Conservation (phyloP, 2,329 filamentous ascomycete species). For the Didymella pinodella region DNA sequence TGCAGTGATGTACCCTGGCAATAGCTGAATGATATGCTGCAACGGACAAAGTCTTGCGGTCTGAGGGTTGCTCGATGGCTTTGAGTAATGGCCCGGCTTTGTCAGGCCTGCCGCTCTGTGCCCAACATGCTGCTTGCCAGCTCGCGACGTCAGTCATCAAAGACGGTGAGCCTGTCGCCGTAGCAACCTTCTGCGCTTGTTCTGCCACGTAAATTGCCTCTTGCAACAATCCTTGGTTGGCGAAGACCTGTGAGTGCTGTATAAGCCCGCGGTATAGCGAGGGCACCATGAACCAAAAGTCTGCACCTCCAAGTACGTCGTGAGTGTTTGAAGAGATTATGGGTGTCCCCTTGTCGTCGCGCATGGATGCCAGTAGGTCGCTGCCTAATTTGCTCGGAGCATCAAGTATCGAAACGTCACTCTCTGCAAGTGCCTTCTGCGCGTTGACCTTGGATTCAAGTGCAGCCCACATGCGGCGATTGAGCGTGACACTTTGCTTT, state of each 20-base stretch:
- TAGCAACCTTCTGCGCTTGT: constrained; percentile 79
- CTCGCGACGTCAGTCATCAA: constrained; percentile 55
- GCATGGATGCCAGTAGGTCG: constrained; percentile 42
- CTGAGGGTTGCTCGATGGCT: constrained; percentile 54
- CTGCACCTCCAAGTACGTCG: constrained; percentile 64
- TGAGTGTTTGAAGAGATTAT: constrained; percentile 54
- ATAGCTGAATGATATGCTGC: constrained; percentile 61
- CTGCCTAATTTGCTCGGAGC: constrained; percentile 27
- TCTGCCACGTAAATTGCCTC: constrained; percentile 90
- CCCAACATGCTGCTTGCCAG: constrained; percentile 59
- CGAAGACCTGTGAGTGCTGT: constrained; percentile 79
- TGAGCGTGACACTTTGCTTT: constrained; percentile 58
- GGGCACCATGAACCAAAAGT: constrained; percentile 81
- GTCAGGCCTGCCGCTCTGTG: constrained; percentile 58
- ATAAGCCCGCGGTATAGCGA: constrained; percentile 75
- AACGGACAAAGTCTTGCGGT: constrained; percentile 60
- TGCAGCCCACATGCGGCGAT: constrained; percentile 61
- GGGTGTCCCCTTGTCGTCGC: constrained; percentile 40
- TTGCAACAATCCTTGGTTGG: constrained; percentile 83
- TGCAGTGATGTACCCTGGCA: constrained; percentile 58
- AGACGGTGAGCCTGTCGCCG: constrained; percentile 69
- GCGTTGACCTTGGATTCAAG: constrained; percentile 54
- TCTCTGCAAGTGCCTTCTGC: constrained; percentile 28
- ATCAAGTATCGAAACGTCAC: constrained; percentile 30
- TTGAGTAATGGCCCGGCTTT: constrained; percentile 62